Evolutionary conservation across 2,329 filamentous ascomycete species (phyloP), one percentile per base, ranked within the genome.

Genomic region (Talaromyces rugulosus): DNA sequence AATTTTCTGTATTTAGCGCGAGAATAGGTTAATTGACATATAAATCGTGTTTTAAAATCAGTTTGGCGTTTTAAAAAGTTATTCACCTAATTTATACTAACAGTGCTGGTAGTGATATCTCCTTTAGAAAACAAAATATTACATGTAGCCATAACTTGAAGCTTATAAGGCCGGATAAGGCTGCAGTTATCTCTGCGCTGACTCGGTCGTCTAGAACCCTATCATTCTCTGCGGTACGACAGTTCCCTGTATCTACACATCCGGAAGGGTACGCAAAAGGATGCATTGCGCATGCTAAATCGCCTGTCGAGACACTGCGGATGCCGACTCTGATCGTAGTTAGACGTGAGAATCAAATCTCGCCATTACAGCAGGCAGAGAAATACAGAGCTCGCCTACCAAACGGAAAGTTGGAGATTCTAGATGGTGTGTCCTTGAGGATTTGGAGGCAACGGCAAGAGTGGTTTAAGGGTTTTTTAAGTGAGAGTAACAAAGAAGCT

Each of bases 81-180:
- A 11, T 12, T 6, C 31, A 58, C 9, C 40, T 12, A 58, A 4
- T 58, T 58, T 18, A 51, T 31, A 47, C 42, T 31, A 18, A 58
- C 9, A 47, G 18, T 58, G 14, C 18, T 47, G 23, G 40, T 18
- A 23, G 34, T 27, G 4, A 2, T 31, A n/a, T 12, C 3, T 47
- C 31, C 36, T 58, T 58, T 31, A 16, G 14, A 27, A 18, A 51
- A 12, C 51, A 58, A 58, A 51, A 58, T 58, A 58, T 58, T n/a
- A n/a, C n/a, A n/a, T n/a, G n/a, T 33, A 31, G 40, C 40, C 18
- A 58, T 50, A 16, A 31, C 16, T 33, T 31, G 2, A 34, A 58
- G 40, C 23, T 51, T 51, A 3, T 31, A 34, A 18, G 28, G 12
- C 28, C 31, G 11, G n/a, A 51, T 18, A 31, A 16, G n/a, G n/a